These are phyloP conservation scores for Oenanthe javanica DNA, from an alignment of 140 eudicot genomes.

Conservation along the genomic window DNA sequence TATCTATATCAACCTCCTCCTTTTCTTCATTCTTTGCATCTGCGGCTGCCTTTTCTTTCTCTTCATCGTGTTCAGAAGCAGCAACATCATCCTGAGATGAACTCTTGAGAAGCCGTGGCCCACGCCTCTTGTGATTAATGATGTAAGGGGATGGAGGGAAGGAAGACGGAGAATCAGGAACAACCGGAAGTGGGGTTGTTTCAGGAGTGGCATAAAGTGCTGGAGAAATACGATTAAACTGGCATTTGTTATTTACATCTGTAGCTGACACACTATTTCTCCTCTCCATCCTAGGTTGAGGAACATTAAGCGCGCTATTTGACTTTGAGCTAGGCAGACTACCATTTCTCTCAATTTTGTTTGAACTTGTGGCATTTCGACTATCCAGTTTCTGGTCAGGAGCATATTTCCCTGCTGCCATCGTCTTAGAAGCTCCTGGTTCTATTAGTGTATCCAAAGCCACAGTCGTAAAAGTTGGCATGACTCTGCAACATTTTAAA, in stretches of 20 bases:
- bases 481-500: conserved; percentile 35
- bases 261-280: conserved; percentile 22
- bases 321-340: conserved; percentile 12
- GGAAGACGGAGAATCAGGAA: conserved; percentile 75
- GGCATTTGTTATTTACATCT: conserved; percentile 35
- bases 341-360: conserved; percentile 8
- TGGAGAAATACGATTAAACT: conserved; percentile 63
- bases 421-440: conserved; percentile 42
- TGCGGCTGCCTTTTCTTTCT: conserved; percentile 27
- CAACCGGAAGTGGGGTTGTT: conserved; percentile 69
- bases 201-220: conserved; percentile 79
- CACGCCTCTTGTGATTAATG: conserved; percentile 82
- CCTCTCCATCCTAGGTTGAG: conserved; percentile 23
- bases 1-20: conserved; percentile 28
- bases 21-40: conserved; percentile 34
- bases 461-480: conserved; percentile 80
- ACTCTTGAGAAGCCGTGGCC: conserved; percentile 75
- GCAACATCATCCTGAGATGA: conserved; percentile 51
- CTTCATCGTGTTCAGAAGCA: conserved; percentile 17
- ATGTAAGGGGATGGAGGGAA: conserved; percentile 79
- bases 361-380: conserved; percentile 21
- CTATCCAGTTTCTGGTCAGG: conserved; percentile 37
- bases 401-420: conserved; percentile 21
- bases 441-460: conserved; percentile 73
- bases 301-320: conserved; percentile 20